Conservation (phyloP, 306 rosid genomes). For the Arachis hypogaea region DNA sequence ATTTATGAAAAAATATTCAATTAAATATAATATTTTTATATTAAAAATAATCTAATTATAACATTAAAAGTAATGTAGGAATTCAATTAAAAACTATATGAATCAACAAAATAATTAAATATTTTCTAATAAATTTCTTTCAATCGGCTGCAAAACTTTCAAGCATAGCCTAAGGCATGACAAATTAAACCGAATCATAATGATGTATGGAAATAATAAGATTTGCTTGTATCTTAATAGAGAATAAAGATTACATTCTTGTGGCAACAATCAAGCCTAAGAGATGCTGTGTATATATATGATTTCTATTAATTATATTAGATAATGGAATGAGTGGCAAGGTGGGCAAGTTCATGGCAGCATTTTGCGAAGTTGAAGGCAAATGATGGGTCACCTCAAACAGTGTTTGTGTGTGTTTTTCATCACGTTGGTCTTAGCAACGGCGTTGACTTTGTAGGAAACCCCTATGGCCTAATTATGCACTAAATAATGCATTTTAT, state of each 20-base stretch:
- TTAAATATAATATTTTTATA: no score
- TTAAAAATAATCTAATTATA: no score
- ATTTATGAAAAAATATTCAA: no score
- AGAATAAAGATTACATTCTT: neutral
- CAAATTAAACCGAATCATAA: no score
- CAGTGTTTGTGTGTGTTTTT: neutral
- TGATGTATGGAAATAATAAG: no score
- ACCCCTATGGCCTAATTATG: neutral
- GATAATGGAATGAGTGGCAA: neutral
- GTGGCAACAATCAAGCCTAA: neutral
- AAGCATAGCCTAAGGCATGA: no score
- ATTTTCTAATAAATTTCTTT: no score
- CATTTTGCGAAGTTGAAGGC: conserved; percentile 2
- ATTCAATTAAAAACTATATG: no score
- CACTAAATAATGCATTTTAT: neutral
- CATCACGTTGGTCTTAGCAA: neutral
- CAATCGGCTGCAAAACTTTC: no score
- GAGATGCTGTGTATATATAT: neutral
- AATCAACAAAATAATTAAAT: no score
- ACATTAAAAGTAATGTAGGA: no score
- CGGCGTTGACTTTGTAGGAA: conserved; percentile 26
- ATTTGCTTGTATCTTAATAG: neutral
- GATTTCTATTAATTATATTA: no score
- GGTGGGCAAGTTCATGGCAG: neutral
- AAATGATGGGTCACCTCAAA: conserved; percentile 14